Conservation (phyloP, 257 asterid species). For the Jasminum sambac region DNA sequence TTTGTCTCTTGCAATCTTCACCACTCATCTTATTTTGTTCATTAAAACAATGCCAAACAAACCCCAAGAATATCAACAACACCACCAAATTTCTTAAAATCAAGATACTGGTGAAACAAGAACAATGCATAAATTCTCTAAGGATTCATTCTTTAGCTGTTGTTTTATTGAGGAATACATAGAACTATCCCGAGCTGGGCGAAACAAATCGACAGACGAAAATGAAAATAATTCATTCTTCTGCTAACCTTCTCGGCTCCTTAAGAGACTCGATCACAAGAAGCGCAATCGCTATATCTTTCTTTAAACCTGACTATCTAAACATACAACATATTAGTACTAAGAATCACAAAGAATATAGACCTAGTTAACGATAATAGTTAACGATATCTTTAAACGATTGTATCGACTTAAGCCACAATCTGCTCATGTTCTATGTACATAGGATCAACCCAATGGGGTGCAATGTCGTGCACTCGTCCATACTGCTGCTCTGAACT, state of each 20-base stretch:
- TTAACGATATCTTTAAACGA: constrained; percentile 24
- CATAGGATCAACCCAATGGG: constrained; percentile 78
- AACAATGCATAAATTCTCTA: constrained; percentile 21
- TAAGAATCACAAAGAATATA: constrained; percentile 49
- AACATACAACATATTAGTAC: constrained; percentile 25
- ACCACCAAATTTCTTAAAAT: background rate
- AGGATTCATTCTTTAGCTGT: background rate
- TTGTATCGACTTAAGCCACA: constrained; percentile 49
- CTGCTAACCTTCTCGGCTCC: constrained; percentile 15
- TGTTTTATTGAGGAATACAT: constrained; percentile 2
- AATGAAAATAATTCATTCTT: constrained; percentile 8
- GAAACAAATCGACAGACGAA: background rate
- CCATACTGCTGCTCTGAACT: constrained; percentile 38
- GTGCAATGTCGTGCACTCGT: constrained; percentile 37
- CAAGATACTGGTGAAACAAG: background rate
- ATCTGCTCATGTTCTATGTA: constrained; percentile 86
- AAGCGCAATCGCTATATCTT: constrained; percentile 19
- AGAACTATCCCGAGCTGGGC: background rate
- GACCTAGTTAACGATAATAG: constrained; percentile 21
- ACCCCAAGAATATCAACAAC: background rate
- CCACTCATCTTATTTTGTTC: too few species aligned
- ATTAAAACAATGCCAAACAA: too few species aligned
- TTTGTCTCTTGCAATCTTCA: background rate
- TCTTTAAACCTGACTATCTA: constrained; percentile 32
- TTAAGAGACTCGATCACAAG: constrained; percentile 20